Evolutionary conservation across 306 rosid species (phyloP), one percentile per base, ranked within the genome.

Genomic region (Acmispon strigosus): DNA sequence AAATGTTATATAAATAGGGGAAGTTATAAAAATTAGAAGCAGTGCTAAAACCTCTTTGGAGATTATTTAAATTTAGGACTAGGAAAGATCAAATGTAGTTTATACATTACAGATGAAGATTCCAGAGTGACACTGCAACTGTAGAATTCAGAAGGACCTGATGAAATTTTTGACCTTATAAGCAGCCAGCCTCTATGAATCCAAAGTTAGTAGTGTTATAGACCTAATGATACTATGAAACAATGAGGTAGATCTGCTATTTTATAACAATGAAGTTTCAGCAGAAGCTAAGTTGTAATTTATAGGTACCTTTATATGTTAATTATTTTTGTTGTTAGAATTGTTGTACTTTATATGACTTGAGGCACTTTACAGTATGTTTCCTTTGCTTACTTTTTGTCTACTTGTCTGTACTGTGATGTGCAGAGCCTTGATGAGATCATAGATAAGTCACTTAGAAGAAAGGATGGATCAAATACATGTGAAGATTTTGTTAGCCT

Each of bases 341-440:
- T 78, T 15, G 14, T 55, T 70, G 10, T 57, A 20, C 7, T 55
- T 54, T 45, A 41, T 70, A 37, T 62, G 72, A 56, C 57, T 54
- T 61, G 78, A 47, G 48, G 49, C 11, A 5, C 54, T 65, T 29
- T 12, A 8, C 59, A 6, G 20, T 59, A 61, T 52, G 44, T 42
- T 51, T 45, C 11, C 47, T 43, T 72, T 57, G 20, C 73, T 17
- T 57, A 77, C 4, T 13, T 52, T 42, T 22, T 59, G 18, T 63
- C 39, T 79, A 44, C 61, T 56, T 70, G 41, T 50, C 19, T 68
- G 50, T 74, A 68, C 8, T 48, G 16, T 84, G 64, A 70, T 79
- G 77, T 84, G 62, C 91, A 95, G 97, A 82, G 89, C 82, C 97
- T 87, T 75, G 99, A 91, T 8, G 99, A 91, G 89, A 95, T 95